These are phyloP conservation scores for Aspergillus incahuasiensis DNA, from an alignment of 495 filamentous ascomycete genomes.

Conservation along the genomic window DNA sequence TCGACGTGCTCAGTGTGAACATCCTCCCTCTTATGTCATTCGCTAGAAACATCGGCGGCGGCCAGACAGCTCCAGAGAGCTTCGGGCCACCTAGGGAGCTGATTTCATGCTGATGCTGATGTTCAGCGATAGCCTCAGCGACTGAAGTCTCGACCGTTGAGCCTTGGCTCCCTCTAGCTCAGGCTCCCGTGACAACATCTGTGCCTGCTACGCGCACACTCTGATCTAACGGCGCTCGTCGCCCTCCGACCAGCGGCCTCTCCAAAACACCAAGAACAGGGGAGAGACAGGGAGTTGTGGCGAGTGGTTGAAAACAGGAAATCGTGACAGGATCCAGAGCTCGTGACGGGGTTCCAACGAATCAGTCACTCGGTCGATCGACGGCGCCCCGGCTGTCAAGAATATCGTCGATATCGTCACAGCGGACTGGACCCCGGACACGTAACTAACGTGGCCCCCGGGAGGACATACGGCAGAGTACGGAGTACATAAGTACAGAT, in stretches of 20 bases:
- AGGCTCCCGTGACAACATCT: background rate
- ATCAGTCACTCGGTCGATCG: background rate
- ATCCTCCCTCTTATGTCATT: background rate
- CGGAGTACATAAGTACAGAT: background rate
- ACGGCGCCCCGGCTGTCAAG: background rate
- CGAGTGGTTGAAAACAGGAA: background rate
- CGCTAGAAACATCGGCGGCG: background rate
- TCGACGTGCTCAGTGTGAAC: background rate
- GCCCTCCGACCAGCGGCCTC: background rate
- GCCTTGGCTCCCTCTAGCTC: background rate
- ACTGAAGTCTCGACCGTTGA: background rate
- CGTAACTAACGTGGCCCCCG: background rate
- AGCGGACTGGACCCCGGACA: background rate
- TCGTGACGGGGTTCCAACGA: background rate
- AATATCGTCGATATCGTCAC: background rate
- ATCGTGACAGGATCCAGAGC: background rate
- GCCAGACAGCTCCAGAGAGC: background rate
- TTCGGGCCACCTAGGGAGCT: background rate
- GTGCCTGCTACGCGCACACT: background rate
- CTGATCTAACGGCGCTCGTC: background rate
- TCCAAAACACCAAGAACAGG: background rate
- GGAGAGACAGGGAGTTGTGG: background rate
- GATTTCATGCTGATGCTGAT: conserved; percentile 1
- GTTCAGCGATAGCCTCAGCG: background rate
- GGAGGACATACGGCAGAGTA: background rate